Evolutionary conservation across 78 protist species (phyloP), one percentile per base, ranked within the genome.

Genomic region (Chrysochromulina tobinii): DNA sequence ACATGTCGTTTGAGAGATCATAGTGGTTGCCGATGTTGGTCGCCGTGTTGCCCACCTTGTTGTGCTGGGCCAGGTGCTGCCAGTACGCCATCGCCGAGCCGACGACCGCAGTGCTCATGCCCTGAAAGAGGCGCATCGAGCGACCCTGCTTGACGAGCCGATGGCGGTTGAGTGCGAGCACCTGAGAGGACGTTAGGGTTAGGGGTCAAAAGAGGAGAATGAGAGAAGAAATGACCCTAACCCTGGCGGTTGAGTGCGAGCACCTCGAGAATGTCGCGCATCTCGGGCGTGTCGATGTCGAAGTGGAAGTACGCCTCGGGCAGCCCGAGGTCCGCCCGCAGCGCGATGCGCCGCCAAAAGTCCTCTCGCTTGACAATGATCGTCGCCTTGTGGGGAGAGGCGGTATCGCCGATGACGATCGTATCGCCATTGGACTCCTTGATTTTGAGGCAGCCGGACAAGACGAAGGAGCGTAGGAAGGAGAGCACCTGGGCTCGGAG

Each of bases 1-100:
- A 83, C 72, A 90, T 55, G 89, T 83, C 89, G 69, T 90, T 90
- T 81, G 81, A 53, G 9, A 79, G 88, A 85, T 90, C 93, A 69
- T 90, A 90, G 84, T 90, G 93, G 55, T 38, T 27, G 17, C 54
- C 5, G 84, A 90, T 84, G 83, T 90, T 90, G 17, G 25, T 1
- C n/a, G 21, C n/a, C 61, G 84, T 75, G 21, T 61, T 61, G 11
- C 7, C 77, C 59, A 12, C 66, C 61, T 25, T 64, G 59, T 15
- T 81, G 11, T 66, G 18, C 61, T 66, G 72, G 0, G 61, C 54
- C 38, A 7, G 61, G 23, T 12, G 57, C 48, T 38, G 38, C 38
- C 38, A 38, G 38, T 38, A 38, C 38, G 38, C 38, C 38, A 38
- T 38, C 38, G 38, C 38, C 38, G 38, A 38, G 38, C 38, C 38